phyloP scores from a whole-genome alignment of 2,329 filamentous ascomycete genomes.

The Stagonosporopsis rhizophila region DNA sequence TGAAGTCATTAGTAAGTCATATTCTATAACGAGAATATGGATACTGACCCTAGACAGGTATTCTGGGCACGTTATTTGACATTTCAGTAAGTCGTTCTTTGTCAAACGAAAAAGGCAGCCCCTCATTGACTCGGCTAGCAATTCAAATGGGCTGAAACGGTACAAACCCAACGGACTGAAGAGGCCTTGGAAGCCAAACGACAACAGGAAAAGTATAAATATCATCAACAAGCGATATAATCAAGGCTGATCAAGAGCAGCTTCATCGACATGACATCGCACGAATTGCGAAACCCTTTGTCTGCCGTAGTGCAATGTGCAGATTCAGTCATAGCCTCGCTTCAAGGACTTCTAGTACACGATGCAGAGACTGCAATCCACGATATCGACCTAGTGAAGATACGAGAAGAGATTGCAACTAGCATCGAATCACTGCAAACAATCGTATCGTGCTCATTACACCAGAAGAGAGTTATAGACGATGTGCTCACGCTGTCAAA shows the following conservation, averaged over 20 bases:
- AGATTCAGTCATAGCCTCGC: constrained; percentile 47
- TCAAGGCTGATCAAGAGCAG: constrained; percentile 22
- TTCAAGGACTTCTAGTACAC: constrained; percentile 6
- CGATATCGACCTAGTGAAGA: constrained; percentile 11
- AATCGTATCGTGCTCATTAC: constrained; percentile 46
- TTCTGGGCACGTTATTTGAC: constrained; percentile 47
- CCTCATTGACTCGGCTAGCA: constrained; percentile 17
- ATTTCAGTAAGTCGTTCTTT: constrained; percentile 29
- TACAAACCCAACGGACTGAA: constrained; percentile 42
- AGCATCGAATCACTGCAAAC: constrained; percentile 45
- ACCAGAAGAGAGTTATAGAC: constrained; percentile 52
- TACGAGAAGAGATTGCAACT: constrained; percentile 27
- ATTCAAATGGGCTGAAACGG: constrained; percentile 48
- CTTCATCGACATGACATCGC: constrained; percentile 45
- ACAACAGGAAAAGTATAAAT: constrained; percentile 44
- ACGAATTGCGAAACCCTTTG: constrained; percentile 47
- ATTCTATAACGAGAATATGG: background rate
- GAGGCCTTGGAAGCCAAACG: constrained; percentile 49
- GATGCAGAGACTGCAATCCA: constrained; percentile 7
- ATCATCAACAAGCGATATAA: too few relatives aligned
- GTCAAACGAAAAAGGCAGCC: background rate
- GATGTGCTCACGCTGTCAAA: constrained; percentile 50
- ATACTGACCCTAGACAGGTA: constrained; percentile 18
- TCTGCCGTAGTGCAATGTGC: constrained; percentile 53
- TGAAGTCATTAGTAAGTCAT: constrained; percentile 30